Conservation (phyloP, 768 basidiomycete genomes). For the Trichaptum fuscoviolaceum region DNA sequence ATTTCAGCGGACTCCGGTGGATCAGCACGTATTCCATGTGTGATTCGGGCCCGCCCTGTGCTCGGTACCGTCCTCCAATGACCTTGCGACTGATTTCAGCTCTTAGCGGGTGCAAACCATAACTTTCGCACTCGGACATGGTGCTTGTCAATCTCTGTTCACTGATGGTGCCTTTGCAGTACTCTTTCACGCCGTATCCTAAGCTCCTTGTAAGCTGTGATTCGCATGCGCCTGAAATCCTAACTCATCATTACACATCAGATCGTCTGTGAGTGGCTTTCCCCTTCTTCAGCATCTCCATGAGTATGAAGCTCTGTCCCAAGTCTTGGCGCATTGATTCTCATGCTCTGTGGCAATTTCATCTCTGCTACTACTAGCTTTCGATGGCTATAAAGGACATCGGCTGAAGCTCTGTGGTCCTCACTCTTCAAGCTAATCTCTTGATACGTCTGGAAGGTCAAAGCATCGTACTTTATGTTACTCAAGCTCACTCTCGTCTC, state of each 20-base stretch:
- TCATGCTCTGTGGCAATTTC: not conserved
- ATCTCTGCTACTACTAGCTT: not conserved
- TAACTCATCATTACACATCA: not conserved
- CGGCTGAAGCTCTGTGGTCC: not conserved
- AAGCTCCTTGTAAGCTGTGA: not conserved
- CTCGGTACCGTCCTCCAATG: not conserved
- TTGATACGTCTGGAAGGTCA: not conserved
- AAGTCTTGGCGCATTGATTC: not conserved
- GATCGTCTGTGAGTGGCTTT: not conserved
- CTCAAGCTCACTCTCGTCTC: not conserved
- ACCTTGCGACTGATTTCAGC: not conserved
- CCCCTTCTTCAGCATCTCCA: not conserved
- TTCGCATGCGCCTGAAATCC: not conserved
- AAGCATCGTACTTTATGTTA: not conserved
- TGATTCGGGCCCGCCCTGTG: not conserved
- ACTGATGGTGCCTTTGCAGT: not conserved
- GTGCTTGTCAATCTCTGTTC: not conserved
- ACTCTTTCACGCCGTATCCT: not conserved
- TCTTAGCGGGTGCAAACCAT: not conserved
- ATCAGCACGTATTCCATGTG: not conserved
- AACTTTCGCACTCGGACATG: not conserved
- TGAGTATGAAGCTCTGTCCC: not conserved
- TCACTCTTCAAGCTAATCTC: not conserved
- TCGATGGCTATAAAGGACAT: not conserved
- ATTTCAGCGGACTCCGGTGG: no score